Evolutionary conservation across 345 rosid genomes (phyloP).

Genomic region (Cardamine chenopodiifolia): DNA sequence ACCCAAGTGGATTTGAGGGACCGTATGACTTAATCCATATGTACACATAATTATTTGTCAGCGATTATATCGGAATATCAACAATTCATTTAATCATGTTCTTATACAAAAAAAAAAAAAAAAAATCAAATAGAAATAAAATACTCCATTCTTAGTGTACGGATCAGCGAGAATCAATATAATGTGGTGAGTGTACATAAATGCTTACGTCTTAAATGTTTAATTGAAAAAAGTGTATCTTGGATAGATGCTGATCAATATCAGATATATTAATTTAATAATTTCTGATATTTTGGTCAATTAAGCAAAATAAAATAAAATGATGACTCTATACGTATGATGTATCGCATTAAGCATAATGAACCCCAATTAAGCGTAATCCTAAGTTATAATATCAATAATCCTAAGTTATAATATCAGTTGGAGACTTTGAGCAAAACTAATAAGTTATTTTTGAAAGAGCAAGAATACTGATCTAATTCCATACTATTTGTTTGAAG

Average conservation of each 20-base stretch:
- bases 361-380: too few relatives aligned
- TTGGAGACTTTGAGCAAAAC: background rate
- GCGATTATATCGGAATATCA: background rate
- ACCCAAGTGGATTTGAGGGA: slow-evolving; percentile 13
- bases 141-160: background rate
- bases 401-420: background rate
- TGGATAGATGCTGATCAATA: background rate
- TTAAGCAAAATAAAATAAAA: too few relatives aligned
- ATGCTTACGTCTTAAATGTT: background rate
- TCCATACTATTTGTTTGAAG: background rate
- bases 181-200: background rate
- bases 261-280: background rate
- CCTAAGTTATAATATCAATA: too few relatives aligned
- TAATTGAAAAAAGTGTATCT: background rate
- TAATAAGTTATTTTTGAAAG: background rate
- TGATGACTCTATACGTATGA: too few relatives aligned
- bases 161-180: background rate
- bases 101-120: background rate
- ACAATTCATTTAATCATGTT: background rate
- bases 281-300: background rate
- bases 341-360: background rate
- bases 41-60: background rate
- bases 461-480: background rate
- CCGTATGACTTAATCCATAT: slow-evolving; percentile 3
- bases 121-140: background rate